These are phyloP conservation scores for Eleusine indica DNA, from an alignment of 176 grass and related monocot genomes.

Conservation along the genomic window DNA sequence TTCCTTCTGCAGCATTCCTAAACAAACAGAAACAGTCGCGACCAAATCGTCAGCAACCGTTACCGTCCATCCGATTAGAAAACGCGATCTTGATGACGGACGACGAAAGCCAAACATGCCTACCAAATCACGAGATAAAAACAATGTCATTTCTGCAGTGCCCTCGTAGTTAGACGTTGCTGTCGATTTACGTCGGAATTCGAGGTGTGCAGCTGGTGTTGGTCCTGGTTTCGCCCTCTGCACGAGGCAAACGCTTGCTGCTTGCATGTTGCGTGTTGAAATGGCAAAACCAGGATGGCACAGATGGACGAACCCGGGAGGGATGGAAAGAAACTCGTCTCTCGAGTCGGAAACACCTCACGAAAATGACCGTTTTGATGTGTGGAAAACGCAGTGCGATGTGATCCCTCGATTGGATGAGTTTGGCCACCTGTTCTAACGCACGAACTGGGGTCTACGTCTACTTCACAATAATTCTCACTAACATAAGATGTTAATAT, in stretches of 20 bases:
- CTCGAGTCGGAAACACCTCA: slow-evolving; percentile 11
- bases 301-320: slow-evolving; percentile 9
- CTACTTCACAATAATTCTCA: neutral
- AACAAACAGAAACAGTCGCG: neutral
- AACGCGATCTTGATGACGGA: neutral
- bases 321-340: neutral
- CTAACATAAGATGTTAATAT: neutral
- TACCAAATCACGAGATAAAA: neutral
- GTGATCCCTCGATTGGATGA: slow-evolving; percentile 24
- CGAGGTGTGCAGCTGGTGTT: neutral
- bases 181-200: neutral
- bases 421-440: slow-evolving; percentile 55
- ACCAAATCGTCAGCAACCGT: slow-evolving; percentile 32
- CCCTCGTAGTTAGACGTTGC: neutral
- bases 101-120: neutral
- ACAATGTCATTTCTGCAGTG: neutral
- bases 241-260: neutral
- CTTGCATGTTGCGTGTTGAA: slow-evolving; percentile 17
- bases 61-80: slow-evolving; percentile 1
- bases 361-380: slow-evolving; percentile 16
- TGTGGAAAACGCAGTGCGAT: neutral
- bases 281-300: neutral
- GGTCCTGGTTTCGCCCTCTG: neutral
- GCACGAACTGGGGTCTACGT: slow-evolving; percentile 17
- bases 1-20: neutral